These are phyloP conservation scores for Solanum aculeatissimum DNA, from an alignment of 305 asterid species.

Conservation along the genomic window DNA sequence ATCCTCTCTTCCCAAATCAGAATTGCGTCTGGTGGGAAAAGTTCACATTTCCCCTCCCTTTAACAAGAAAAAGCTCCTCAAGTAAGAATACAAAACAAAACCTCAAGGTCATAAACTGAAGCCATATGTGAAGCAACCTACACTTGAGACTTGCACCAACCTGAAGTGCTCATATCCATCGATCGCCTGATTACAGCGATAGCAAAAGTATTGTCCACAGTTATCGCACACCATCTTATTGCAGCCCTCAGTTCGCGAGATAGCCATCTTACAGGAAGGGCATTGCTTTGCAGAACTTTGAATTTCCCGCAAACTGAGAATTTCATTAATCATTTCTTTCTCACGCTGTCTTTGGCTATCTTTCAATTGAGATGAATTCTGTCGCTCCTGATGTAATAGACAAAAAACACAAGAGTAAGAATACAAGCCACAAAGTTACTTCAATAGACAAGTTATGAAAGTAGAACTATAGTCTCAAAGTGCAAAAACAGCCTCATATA, in stretches of 20 bases:
- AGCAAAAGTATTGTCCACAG: conserved; percentile 77
- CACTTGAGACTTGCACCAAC: conserved; percentile 14
- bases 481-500: background rate
- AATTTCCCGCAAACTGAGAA: conserved; percentile 54
- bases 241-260: conserved; percentile 84
- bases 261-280: conserved; percentile 90
- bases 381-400: conserved; percentile 52
- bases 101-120: background rate
- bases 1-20: conserved; percentile 64
- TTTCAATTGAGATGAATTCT: conserved; percentile 39
- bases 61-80: conserved; percentile 6
- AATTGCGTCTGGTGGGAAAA: conserved; percentile 51
- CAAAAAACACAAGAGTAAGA: conserved; percentile 4
- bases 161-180: conserved; percentile 83
- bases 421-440: background rate
- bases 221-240: conserved; percentile 74
- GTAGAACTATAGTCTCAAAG: background rate
- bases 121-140: background rate
- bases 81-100: background rate
- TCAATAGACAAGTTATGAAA: background rate
- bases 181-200: conserved; percentile 55
- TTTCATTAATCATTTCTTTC: conserved; percentile 63
- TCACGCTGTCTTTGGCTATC: conserved; percentile 55
- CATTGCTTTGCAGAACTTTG: conserved; percentile 55
- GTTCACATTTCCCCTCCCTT: conserved; percentile 63